phyloP scores from a whole-genome alignment of 75 land plant species.

The Sequoiadendron giganteum region DNA sequence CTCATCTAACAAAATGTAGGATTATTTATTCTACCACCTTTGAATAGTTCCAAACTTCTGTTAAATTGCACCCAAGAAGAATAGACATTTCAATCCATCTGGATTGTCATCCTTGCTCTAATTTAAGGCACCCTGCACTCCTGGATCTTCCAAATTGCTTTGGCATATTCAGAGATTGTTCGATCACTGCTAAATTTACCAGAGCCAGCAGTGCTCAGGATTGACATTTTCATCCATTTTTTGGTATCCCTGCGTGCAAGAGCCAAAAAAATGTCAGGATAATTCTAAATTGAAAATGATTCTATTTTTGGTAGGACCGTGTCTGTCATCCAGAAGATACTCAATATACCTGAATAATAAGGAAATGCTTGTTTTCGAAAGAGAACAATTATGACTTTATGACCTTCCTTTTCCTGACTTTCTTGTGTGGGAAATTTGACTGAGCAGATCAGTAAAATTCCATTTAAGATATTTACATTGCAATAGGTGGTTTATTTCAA shows the following conservation, averaged over 20 bases:
- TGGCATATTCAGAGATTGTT: constrained; percentile 88
- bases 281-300: neutral
- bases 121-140: constrained; percentile 61
- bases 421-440: neutral
- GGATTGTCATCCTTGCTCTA: constrained; percentile 5
- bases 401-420: neutral
- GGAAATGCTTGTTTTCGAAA: neutral
- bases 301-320: neutral
- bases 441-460: neutral
- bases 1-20: neutral
- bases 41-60: neutral
- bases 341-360: neutral
- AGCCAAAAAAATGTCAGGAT: neutral
- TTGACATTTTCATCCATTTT: constrained; percentile 85
- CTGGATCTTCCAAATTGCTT: constrained; percentile 84
- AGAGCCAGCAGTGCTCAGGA: constrained; percentile 86
- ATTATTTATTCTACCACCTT: neutral
- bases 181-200: constrained; percentile 99
- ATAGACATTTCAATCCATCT: neutral
- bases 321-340: neutral
- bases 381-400: neutral
- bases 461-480: neutral
- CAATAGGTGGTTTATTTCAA: neutral
- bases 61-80: neutral
- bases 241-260: constrained; percentile 56